These are phyloP conservation scores for Rhizopogon vinicolor DNA, from an alignment of 768 basidiomycete species.

Conservation along the genomic window DNA sequence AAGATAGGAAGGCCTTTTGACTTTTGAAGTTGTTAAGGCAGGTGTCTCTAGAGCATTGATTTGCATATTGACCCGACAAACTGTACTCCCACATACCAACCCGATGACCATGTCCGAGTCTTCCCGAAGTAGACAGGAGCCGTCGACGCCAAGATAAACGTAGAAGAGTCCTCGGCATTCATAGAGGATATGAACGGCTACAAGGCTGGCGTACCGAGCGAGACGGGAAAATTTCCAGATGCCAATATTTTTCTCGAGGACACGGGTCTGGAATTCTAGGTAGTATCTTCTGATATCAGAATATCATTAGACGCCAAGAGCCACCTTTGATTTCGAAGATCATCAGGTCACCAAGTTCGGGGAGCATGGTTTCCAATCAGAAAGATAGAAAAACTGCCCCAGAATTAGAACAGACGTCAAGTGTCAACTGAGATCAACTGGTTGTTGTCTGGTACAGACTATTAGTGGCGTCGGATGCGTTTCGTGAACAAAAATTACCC, in stretches of 20 bases:
- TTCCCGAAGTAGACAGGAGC: background rate
- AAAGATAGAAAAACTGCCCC: background rate
- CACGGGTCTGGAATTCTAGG: background rate
- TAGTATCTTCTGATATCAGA: background rate
- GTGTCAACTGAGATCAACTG: background rate
- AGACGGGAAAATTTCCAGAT: background rate
- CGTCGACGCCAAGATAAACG: no score
- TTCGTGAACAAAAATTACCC: background rate
- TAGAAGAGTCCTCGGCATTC: background rate
- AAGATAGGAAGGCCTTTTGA: background rate
- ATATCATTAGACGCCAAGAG: background rate
- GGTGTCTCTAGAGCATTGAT: background rate
- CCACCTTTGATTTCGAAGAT: background rate
- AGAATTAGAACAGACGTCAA: background rate
- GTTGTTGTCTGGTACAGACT: background rate
- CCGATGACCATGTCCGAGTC: background rate
- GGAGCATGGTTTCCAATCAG: background rate
- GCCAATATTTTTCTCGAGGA: background rate
- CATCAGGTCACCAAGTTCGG: no score
- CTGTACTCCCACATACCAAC: background rate
- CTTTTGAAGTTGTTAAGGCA: conserved; percentile 9
- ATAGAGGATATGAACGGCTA: background rate
- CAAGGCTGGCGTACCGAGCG: background rate
- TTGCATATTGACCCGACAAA: background rate
- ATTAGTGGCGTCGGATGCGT: background rate